A percentile compares a stretch with the other conserved stretches of the same genome.
phyloP scores from a whole-genome alignment of 805 yeast species.

The Kuraishia piskuri region DNA sequence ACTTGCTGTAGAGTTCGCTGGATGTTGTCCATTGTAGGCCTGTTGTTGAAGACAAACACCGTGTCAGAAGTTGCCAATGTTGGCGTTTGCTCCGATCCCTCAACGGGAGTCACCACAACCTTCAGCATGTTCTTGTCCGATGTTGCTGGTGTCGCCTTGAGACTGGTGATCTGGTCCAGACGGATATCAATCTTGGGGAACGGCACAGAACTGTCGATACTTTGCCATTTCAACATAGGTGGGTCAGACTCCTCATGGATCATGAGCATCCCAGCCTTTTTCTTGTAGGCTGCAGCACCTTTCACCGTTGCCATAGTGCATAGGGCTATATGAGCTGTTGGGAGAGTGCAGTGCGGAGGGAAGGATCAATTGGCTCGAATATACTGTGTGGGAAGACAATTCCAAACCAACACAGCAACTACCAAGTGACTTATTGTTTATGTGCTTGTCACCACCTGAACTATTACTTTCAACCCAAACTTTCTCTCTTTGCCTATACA shows the following conservation, averaged over 20 bases:
- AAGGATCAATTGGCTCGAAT: background rate
- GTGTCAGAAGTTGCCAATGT: conserved; percentile 16
- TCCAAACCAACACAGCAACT: no score
- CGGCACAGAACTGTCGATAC: conserved; percentile 38
- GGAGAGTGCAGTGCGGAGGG: background rate
- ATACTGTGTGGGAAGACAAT: no score
- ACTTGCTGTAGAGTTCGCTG: conserved; percentile 61
- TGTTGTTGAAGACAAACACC: conserved; percentile 57
- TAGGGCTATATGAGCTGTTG: background rate
- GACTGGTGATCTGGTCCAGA: conserved; percentile 33
- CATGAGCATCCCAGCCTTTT: conserved; percentile 46
- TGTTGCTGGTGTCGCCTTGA: conserved; percentile 64
- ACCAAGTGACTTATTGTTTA: no score
- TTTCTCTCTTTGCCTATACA: no score
- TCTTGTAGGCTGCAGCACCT: conserved; percentile 48
- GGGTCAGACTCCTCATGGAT: conserved; percentile 50
- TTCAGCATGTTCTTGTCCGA: conserved; percentile 61
- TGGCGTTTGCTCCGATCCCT: conserved; percentile 17
- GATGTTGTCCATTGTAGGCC: conserved; percentile 69
- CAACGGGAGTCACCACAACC: conserved; percentile 31
- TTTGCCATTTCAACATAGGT: conserved; percentile 47
- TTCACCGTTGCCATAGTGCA: conserved; percentile 10
- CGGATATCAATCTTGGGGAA: conserved; percentile 30
- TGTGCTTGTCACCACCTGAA: no score
- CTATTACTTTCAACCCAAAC: no score